phyloP scores from a whole-genome alignment of 2,329 filamentous ascomycete species.

The Xylaria sp. region DNA sequence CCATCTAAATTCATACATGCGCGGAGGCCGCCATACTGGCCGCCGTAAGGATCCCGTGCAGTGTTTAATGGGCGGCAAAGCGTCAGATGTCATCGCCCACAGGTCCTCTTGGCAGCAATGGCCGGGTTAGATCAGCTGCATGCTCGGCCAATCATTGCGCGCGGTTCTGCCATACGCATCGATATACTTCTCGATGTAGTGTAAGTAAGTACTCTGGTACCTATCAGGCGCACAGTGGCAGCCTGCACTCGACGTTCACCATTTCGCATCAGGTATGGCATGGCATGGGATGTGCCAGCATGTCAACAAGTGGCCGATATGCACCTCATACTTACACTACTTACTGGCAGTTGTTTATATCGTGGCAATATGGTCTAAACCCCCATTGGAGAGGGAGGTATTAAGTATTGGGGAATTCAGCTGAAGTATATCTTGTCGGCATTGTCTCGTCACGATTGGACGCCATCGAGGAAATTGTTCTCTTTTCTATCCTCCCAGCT shows the following conservation, averaged over 20 bases:
- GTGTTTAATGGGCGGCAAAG: conserved; percentile 28
- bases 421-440: conserved; percentile 8
- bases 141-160: conserved; percentile 26
- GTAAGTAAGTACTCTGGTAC: no score
- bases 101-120: conserved; percentile 23
- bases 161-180: conserved; percentile 14
- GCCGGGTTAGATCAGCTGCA: conserved; percentile 29
- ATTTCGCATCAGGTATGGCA: conserved; percentile 23
- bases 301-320: conserved; percentile 13
- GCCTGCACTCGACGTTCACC: conserved; percentile 20
- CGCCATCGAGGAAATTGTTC: not conserved
- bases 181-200: conserved; percentile 3
- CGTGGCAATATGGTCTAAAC: no score
- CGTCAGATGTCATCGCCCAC: conserved; percentile 30
- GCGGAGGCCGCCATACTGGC: conserved; percentile 18
- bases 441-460: not conserved
- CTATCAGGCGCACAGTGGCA: conserved; percentile 19
- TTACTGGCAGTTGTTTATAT: conserved; percentile 9
- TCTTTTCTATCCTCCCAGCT: conserved; percentile 8
- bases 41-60: conserved; percentile 18
- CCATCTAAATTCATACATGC: not conserved
- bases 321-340: conserved; percentile 17
- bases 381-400: no score
- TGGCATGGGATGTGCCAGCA: conserved; percentile 20
- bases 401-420: no score